A percentile compares a stretch with the other conserved stretches of the same genome.
phyloP scores from a whole-genome alignment of 495 filamentous ascomycete genomes.

The Penicillium chermesinum region DNA sequence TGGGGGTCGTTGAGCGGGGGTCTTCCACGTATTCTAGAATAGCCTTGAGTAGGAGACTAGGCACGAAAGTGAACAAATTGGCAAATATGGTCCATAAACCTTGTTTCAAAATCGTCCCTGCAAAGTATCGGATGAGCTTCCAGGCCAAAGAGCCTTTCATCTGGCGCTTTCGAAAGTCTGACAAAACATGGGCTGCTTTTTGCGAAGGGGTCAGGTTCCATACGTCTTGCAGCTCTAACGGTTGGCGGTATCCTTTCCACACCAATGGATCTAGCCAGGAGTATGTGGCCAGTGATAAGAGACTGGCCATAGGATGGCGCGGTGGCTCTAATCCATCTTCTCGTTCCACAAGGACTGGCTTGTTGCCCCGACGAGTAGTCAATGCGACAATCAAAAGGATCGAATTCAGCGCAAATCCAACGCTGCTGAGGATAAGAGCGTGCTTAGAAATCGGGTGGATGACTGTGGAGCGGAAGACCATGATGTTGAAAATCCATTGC shows the following conservation, averaged over 20 bases:
- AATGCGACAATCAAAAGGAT: conserved; percentile 69
- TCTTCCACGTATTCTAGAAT: conserved; percentile 92
- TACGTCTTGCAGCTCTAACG: conserved; percentile 74
- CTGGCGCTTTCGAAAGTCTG: conserved; percentile 77
- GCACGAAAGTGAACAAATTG: conserved; percentile 80
- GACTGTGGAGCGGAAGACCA: conserved; percentile 78
- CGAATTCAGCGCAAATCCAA: conserved; percentile 68
- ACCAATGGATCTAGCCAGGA: conserved; percentile 87
- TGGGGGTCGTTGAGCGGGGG: conserved; percentile 69
- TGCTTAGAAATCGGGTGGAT: conserved; percentile 62
- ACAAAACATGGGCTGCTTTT: conserved; percentile 73
- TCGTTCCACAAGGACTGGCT: conserved; percentile 76
- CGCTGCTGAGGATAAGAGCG: conserved; percentile 55
- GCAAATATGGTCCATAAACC: conserved; percentile 71
- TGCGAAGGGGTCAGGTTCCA: conserved; percentile 90
- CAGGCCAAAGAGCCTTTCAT: conserved; percentile 77
- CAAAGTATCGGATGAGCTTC: conserved; percentile 83
- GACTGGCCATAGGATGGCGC: conserved; percentile 75
- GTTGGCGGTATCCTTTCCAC: conserved; percentile 83
- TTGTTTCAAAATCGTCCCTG: conserved; percentile 68
- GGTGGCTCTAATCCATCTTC: conserved; percentile 83
- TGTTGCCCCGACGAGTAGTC: conserved; percentile 87
- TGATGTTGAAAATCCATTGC: conserved; percentile 71
- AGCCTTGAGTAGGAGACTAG: conserved; percentile 82
- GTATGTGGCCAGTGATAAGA: conserved; percentile 85